phyloP scores from a whole-genome alignment of 805 yeast genomes.

The Lipomyces chichibuensis region DNA sequence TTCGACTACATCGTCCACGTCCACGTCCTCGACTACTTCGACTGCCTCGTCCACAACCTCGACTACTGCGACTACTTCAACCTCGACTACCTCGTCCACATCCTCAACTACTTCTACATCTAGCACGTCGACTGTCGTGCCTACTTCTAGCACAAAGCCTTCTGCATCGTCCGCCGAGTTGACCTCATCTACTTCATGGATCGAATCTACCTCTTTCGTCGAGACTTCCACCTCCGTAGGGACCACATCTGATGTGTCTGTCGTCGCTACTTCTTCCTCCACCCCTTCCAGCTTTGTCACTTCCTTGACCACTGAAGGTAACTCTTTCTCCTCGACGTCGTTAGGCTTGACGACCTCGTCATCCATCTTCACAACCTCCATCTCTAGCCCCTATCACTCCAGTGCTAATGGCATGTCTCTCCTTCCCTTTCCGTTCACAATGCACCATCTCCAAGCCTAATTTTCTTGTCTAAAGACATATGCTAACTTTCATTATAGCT shows the following conservation, averaged over 20 bases:
- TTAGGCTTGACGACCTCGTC: slow-evolving; percentile 22
- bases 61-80: slow-evolving; percentile 24
- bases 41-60: slow-evolving; percentile 9
- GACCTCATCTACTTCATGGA: slow-evolving; percentile 37
- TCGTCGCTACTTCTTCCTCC: slow-evolving; percentile 20
- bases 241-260: no score
- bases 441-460: not conserved
- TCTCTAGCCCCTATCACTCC: slow-evolving; percentile 14
- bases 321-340: slow-evolving; percentile 12
- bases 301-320: slow-evolving; percentile 11
- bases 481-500: slow-evolving; percentile 15
- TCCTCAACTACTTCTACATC: slow-evolving; percentile 36
- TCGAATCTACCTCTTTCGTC: slow-evolving; percentile 29
- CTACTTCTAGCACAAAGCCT: slow-evolving; percentile 36
- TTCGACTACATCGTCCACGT: slow-evolving; percentile 15
- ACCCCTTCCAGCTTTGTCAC: slow-evolving; percentile 11
- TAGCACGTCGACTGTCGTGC: slow-evolving; percentile 29
- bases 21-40: slow-evolving; percentile 11
- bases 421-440: slow-evolving; percentile 2
- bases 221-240: slow-evolving; percentile 34
- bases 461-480: not conserved
- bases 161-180: slow-evolving; percentile 31
- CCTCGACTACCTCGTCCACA: slow-evolving; percentile 36
- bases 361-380: slow-evolving; percentile 20
- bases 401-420: slow-evolving; percentile 23